Conservation (phyloP, 441 rosid genomes). For the Populus hybrid region DNA sequence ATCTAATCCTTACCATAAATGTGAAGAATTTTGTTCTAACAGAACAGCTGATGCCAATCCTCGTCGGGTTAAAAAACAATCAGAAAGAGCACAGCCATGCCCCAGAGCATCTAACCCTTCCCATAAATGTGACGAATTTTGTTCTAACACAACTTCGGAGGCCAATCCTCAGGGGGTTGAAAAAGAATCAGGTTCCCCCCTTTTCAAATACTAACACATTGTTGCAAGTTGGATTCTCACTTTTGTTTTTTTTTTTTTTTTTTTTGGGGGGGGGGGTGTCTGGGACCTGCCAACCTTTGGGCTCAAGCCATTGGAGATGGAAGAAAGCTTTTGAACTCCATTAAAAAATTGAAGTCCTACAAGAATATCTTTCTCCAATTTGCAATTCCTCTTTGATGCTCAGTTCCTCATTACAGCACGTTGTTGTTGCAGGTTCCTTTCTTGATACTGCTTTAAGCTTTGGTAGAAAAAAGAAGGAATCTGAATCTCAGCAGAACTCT, state of each 20-base stretch:
- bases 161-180: conserved; percentile 6
- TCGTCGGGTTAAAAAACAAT: conserved; percentile 28
- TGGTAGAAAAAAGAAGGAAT: conserved; percentile 56
- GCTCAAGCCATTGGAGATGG: not conserved
- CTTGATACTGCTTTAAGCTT: conserved; percentile 47
- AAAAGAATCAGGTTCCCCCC: conserved; percentile 26
- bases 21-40: conserved; percentile 59
- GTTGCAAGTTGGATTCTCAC: conserved; percentile 3
- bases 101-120: conserved; percentile 61
- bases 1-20: conserved; percentile 75
- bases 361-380: not conserved
- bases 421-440: conserved; percentile 41
- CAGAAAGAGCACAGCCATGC: conserved; percentile 45
- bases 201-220: conserved; percentile 10
- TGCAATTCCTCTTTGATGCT: not conserved
- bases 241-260: not conserved
- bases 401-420: conserved; percentile 13
- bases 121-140: conserved; percentile 67
- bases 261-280: not conserved
- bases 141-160: conserved; percentile 46
- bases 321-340: not conserved
- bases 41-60: conserved; percentile 43
- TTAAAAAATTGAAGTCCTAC: not conserved
- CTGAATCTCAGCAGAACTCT: conserved; percentile 35
- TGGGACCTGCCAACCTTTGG: not conserved